Conservation (phyloP, 225 moss, liverwort and hornwort species). For the Bryoerythrophyllum caledonicum region DNA sequence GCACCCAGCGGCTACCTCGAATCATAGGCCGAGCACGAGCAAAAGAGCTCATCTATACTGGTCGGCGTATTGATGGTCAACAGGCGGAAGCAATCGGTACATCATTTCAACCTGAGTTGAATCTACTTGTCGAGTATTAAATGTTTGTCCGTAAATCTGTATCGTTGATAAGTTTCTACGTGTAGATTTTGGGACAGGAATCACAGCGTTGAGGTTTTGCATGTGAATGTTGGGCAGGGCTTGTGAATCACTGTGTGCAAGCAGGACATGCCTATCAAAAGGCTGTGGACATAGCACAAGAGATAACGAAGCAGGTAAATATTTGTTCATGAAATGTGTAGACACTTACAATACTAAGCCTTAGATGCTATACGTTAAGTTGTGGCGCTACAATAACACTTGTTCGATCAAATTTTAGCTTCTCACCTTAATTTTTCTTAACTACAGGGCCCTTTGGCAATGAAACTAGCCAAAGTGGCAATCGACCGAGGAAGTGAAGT, state of each 20-base stretch:
- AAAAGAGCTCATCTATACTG: slow-evolving; percentile 95
- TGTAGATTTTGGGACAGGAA: background rate
- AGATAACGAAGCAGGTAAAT: slow-evolving; percentile 76
- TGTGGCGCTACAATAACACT: background rate
- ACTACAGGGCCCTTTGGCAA: slow-evolving; percentile 85
- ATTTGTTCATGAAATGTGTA: background rate
- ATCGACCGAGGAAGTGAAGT: slow-evolving; percentile 95
- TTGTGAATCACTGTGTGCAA: slow-evolving; percentile 86
- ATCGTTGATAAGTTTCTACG: background rate
- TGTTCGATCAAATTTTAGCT: slow-evolving; percentile 13
- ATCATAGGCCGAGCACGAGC: slow-evolving; percentile 86
- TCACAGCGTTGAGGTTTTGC: slow-evolving; percentile 18
- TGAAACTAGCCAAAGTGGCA: slow-evolving; percentile 91
- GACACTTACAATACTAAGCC: background rate
- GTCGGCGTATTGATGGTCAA: slow-evolving; percentile 75
- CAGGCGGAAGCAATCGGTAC: slow-evolving; percentile 81
- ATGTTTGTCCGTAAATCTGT: slow-evolving; percentile 20
- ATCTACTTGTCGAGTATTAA: slow-evolving; percentile 12
- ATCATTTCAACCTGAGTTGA: slow-evolving; percentile 12
- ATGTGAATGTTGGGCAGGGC: slow-evolving; percentile 55
- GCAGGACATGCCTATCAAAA: slow-evolving; percentile 81
- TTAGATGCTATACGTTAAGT: slow-evolving; percentile 6
- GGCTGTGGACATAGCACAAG: slow-evolving; percentile 78
- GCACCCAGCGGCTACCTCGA: slow-evolving; percentile 94
- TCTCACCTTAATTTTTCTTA: slow-evolving; percentile 12